Conservation (phyloP, 2,329 filamentous ascomycete genomes). For the Diaporthe eres region DNA sequence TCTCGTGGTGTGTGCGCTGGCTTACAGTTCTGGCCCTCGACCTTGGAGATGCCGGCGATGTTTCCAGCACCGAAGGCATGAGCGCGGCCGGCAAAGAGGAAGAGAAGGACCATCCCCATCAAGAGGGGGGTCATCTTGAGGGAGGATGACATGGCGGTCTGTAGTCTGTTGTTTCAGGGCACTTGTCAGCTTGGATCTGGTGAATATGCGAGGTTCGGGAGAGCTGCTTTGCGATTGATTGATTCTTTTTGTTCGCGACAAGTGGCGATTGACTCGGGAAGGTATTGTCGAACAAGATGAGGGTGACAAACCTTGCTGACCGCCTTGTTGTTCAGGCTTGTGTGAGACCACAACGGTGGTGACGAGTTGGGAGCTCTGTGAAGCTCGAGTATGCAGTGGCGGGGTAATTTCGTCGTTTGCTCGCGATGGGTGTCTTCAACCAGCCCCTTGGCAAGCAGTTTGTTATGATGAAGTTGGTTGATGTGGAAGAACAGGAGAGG, state of each 20-base stretch:
- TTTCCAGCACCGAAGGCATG: slow-evolving; percentile 91
- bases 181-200: slow-evolving; percentile 11
- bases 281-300: neutral
- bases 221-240: neutral
- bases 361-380: slow-evolving; percentile 24
- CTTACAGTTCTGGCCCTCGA: slow-evolving; percentile 87
- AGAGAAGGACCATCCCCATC: slow-evolving; percentile 71
- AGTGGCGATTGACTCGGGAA: neutral
- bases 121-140: slow-evolving; percentile 65
- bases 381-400: slow-evolving; percentile 14
- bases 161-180: neutral
- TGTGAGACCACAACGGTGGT: neutral
- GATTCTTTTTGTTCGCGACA: neutral
- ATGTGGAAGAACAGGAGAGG: neutral
- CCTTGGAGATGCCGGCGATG: slow-evolving; percentile 83
- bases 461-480: neutral
- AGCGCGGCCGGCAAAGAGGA: slow-evolving; percentile 77
- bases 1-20: neutral
- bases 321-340: slow-evolving; percentile 18
- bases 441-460: slow-evolving; percentile 11
- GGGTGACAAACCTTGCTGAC: neutral
- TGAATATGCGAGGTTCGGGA: neutral
- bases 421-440: slow-evolving; percentile 2
- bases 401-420: slow-evolving; percentile 18
- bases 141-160: slow-evolving; percentile 59